A percentile compares a stretch with the other conserved stretches of the same genome.
Conservation (phyloP, 306 rosid genomes). For the Oxytropis ochrocephala region DNA sequence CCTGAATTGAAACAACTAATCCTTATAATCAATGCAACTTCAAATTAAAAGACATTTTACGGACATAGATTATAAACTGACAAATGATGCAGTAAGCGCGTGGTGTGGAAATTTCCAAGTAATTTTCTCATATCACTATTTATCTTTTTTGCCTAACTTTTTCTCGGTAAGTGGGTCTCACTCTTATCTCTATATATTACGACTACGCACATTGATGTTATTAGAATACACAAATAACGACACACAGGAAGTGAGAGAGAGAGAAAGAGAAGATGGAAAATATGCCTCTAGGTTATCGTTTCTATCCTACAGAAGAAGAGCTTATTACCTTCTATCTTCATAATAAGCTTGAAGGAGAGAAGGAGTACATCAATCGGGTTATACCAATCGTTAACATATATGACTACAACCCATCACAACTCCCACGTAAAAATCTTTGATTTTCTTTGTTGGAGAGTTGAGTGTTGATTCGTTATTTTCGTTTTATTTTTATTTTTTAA, state of each 20-base stretch:
- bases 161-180: no score
- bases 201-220: not conserved
- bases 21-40: no score
- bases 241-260: not conserved
- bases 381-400: constrained; percentile 65
- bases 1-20: no score
- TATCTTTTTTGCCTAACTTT: no score
- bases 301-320: constrained; percentile 91
- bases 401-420: constrained; percentile 59
- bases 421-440: constrained; percentile 52
- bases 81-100: no score
- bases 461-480: not conserved
- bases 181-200: not conserved
- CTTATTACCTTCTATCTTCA: constrained; percentile 57
- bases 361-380: constrained; percentile 39
- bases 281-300: constrained; percentile 72
- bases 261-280: constrained; percentile 28
- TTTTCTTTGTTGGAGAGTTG: not conserved
- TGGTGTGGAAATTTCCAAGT: no score
- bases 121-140: no score
- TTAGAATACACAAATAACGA: not conserved
- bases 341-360: constrained; percentile 53
- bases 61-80: no score
- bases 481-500: not conserved
- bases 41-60: no score